phyloP scores from a whole-genome alignment of 805 yeast genomes.

The Kodamaea kakaduensis region DNA sequence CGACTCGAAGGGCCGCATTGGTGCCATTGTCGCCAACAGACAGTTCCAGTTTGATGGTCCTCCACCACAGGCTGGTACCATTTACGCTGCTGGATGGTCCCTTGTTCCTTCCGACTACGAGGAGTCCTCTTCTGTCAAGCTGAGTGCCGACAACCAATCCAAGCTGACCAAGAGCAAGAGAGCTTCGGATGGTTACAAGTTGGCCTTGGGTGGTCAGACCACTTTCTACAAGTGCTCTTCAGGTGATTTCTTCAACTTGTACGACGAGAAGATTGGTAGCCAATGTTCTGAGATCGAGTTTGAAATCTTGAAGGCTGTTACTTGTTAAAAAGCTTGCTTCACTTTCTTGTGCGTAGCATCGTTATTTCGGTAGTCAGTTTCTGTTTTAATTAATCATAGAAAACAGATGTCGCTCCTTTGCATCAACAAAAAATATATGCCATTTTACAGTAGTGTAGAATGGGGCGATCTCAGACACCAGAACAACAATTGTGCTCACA shows the following conservation, averaged over 20 bases:
- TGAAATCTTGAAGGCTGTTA: slow-evolving; percentile 14
- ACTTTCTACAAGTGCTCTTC: slow-evolving; percentile 72
- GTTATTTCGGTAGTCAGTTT: background rate
- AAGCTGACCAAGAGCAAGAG: slow-evolving; percentile 4
- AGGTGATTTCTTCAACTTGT: slow-evolving; percentile 75
- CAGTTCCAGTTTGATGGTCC: slow-evolving; percentile 81
- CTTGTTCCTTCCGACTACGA: slow-evolving; percentile 17
- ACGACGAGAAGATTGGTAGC: slow-evolving; percentile 56
- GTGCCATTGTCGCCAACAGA: slow-evolving; percentile 77
- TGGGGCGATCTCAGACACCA: background rate
- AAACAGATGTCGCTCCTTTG: slow-evolving; percentile 4
- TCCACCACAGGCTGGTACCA: slow-evolving; percentile 61
- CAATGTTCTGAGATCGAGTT: slow-evolving; percentile 47
- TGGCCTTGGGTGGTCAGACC: slow-evolving; percentile 60
- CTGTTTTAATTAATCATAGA: background rate
- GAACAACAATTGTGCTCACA: too few species aligned
- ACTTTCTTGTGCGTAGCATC: background rate
- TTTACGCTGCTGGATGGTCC: slow-evolving; percentile 29
- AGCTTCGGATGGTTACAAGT: slow-evolving; percentile 28
- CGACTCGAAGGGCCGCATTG: slow-evolving; percentile 64
- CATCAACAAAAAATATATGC: slow-evolving; percentile 1
- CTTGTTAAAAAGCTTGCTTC: slow-evolving; percentile 8
- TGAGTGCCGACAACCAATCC: slow-evolving; percentile 9
- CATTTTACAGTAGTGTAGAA: background rate
- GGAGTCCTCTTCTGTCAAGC: slow-evolving; percentile 8